These are phyloP conservation scores for Candida neerlandica DNA, from an alignment of 1,139 yeast genomes.

Conservation along the genomic window DNA sequence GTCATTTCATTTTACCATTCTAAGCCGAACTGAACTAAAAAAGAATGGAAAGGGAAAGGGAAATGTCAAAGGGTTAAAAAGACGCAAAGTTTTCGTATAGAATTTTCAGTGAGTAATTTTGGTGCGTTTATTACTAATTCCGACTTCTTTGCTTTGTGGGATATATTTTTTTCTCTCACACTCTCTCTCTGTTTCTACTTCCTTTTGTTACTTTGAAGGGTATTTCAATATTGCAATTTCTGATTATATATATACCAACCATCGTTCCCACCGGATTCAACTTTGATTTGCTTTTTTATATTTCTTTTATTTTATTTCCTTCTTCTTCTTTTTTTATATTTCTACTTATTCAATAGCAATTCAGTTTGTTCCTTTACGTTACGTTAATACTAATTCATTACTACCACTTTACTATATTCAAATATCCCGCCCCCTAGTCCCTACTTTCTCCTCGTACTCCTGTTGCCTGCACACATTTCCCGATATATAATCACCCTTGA, in stretches of 20 bases:
- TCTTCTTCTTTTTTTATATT: not conserved
- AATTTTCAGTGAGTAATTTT: not conserved
- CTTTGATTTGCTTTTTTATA: not conserved
- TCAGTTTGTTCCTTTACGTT: not conserved
- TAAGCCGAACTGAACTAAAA: too few relatives aligned
- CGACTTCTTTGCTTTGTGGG: not conserved
- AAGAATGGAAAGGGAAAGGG: not conserved
- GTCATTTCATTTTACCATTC: slow-evolving; percentile 1
- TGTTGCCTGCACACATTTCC: too few relatives aligned
- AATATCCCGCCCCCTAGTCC: too few relatives aligned
- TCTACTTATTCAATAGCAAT: slow-evolving; percentile 3
- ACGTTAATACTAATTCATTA: not conserved
- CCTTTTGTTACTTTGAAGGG: not conserved
- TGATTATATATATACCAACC: not conserved
- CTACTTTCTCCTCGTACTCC: too few relatives aligned
- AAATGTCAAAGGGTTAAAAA: slow-evolving; percentile 4
- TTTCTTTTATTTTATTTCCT: not conserved
- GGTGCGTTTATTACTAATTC: slow-evolving; percentile 3
- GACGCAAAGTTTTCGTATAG: too few relatives aligned
- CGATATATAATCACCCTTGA: too few relatives aligned
- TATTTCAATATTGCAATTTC: not conserved
- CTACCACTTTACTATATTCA: not conserved
- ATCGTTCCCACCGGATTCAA: not conserved
- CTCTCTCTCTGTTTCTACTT: too few relatives aligned
- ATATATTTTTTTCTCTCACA: slow-evolving; percentile 2